phyloP scores from a whole-genome alignment of 306 rosid species.

The Hippophae tibetana region DNA sequence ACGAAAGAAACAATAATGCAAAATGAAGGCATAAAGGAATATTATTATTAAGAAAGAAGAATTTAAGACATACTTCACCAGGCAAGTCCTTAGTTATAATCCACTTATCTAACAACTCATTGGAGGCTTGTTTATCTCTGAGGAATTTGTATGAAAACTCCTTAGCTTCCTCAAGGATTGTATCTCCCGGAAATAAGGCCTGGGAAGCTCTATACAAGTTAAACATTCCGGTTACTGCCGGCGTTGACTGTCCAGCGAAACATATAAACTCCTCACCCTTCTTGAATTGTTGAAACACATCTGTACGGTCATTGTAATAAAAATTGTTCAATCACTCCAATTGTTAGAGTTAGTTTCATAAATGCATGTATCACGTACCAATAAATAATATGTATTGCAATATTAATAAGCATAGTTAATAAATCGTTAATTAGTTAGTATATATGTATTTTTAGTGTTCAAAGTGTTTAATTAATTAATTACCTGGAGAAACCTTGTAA shows the following conservation, averaged over 20 bases:
- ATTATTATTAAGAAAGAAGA: no score
- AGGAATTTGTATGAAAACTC: constrained; percentile 48
- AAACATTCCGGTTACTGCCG: constrained; percentile 81
- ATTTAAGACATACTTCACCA: constrained; percentile 44
- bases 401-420: no score
- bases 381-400: neutral
- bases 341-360: neutral
- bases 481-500: constrained; percentile 57
- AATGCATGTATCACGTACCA: neutral
- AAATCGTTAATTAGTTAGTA: no score
- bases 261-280: constrained; percentile 68
- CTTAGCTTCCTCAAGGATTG: constrained; percentile 56
- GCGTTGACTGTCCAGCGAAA: constrained; percentile 59
- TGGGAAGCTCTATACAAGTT: constrained; percentile 65
- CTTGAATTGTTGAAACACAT: constrained; percentile 68
- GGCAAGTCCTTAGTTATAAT: constrained; percentile 67
- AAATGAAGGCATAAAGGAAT: no score
- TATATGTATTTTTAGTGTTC: no score
- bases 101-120: constrained; percentile 82
- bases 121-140: constrained; percentile 40
- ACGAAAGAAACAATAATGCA: no score
- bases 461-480: neutral
- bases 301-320: constrained; percentile 16
- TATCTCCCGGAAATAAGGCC: constrained; percentile 58
- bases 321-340: neutral